Evolutionary conservation across 495 filamentous ascomycete species (phyloP).

Genomic region (Penicillium bialowiezense): DNA sequence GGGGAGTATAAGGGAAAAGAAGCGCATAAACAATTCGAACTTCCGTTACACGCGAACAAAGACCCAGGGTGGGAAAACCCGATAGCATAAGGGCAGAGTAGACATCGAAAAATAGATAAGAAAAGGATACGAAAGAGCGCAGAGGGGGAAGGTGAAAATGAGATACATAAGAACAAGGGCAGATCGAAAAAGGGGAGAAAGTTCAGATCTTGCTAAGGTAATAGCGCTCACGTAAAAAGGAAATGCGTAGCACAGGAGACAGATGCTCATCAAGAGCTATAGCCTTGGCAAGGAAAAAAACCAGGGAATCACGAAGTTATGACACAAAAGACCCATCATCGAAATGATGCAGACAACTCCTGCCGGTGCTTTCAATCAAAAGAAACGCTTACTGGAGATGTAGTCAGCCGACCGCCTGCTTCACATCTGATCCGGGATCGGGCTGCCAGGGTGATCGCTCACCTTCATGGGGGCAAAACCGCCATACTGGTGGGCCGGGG

Average conservation of each 20-base stretch:
- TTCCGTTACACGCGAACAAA: slow-evolving; percentile 40
- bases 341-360: slow-evolving; percentile 48
- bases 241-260: slow-evolving; percentile 45
- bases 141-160: slow-evolving; percentile 13
- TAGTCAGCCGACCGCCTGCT: slow-evolving; percentile 34
- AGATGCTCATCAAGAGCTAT: slow-evolving; percentile 49
- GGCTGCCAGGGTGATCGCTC: slow-evolving; percentile 41
- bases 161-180: slow-evolving; percentile 19
- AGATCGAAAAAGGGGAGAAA: slow-evolving; percentile 16
- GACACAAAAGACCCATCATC: slow-evolving; percentile 45
- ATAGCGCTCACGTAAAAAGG: slow-evolving; percentile 47
- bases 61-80: slow-evolving; percentile 26
- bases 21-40: slow-evolving; percentile 36
- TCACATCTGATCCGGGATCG: slow-evolving; percentile 30
- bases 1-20: slow-evolving; percentile 39
- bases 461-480: slow-evolving; percentile 77
- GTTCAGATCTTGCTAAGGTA: slow-evolving; percentile 45
- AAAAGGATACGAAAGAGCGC: slow-evolving; percentile 13
- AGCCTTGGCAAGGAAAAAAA: slow-evolving; percentile 34
- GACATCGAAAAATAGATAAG: slow-evolving; percentile 17
- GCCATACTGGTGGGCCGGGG: slow-evolving; percentile 69
- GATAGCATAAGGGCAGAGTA: slow-evolving; percentile 17
- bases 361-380: slow-evolving; percentile 48
- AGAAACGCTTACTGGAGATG: slow-evolving; percentile 43
- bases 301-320: slow-evolving; percentile 41